Base-by-base conservation (phyloP, 805 yeast genomes). In the Nakazawaea siamensis region DNA sequence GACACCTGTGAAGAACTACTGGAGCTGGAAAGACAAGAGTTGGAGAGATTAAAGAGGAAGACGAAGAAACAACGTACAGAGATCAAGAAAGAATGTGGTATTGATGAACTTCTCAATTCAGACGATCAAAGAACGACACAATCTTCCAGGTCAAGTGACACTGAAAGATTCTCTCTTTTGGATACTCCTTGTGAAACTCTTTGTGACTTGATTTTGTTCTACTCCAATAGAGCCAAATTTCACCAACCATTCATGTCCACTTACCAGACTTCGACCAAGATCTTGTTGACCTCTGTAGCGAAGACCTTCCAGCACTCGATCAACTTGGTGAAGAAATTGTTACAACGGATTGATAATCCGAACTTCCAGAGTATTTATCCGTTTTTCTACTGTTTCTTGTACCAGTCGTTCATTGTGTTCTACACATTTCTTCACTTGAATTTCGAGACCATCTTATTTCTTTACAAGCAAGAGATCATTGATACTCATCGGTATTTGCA, bases 401-500 rank as follows among this genome's bases (percentile, higher is more conserved):
- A 69, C 47, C 76, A 70, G 45, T 72, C 75, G 2, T 54, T 70
- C 33, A 66, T 71, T 35, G 73, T 70, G 16, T 57, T 65, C 16
- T 70, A 63, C 51, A 68, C 73, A 1, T 48, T 70, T 41, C 49
- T 71, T 44, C 71, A 68, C 45, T 51, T 64, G 35, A 64, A 64
- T 17, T 62, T 53, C 35, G 53, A 53, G 13, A 57, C 54, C 21
- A 37, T 37, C 24, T 39, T 57, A 29, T 35, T 43, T 1, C 40
- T 46, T 6, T 47, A 50, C 33, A 48, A 49, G 24, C 45, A 46
- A 27, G 52, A 48, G 30, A 47, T 57, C 30, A 41, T 46, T 3
- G 33, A 26, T 7, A 47, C 52, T 9, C 48, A 52, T 33, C 43
- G 46, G 11, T 42, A 43, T n/a, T 50, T 66, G 32, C 42, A 58